Percentiles rank a stretch among this genome's conserved stretches.
These are phyloP conservation scores for Ceratobasidium sp. DNA, from an alignment of 1,284 basidiomycete genomes.

Conservation along the genomic window DNA sequence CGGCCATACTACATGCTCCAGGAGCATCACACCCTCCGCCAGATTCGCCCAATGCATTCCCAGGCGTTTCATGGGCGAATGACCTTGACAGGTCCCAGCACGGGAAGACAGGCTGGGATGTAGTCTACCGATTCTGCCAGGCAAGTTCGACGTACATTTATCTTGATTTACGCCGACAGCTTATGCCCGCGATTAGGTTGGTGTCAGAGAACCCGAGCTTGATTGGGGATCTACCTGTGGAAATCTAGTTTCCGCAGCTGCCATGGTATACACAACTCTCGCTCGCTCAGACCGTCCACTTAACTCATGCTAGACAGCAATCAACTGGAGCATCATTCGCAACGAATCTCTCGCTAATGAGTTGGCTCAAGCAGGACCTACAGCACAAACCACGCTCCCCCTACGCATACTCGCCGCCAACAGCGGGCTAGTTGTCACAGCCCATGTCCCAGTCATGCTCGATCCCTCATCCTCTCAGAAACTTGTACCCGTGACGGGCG, in stretches of 20 bases:
- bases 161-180: neutral
- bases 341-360: slow-evolving; percentile 2
- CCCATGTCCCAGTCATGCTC: slow-evolving; percentile 31
- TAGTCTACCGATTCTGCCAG: slow-evolving; percentile 55
- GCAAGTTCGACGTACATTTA: neutral
- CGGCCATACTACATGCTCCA: slow-evolving; percentile 62
- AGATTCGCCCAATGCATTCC: slow-evolving; percentile 15
- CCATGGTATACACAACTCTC: slow-evolving; percentile 12
- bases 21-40: slow-evolving; percentile 47
- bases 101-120: slow-evolving; percentile 36
- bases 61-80: slow-evolving; percentile 38
- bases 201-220: slow-evolving; percentile 61
- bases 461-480: neutral
- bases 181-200: slow-evolving; percentile 46
- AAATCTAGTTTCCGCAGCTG: slow-evolving; percentile 35
- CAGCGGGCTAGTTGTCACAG: slow-evolving; percentile 36
- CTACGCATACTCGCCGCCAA: slow-evolving; percentile 35
- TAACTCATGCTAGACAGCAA: slow-evolving; percentile 18
- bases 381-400: slow-evolving; percentile 7
- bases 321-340: slow-evolving; percentile 33
- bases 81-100: slow-evolving; percentile 19
- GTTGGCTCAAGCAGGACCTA: neutral
- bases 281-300: neutral
- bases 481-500: slow-evolving; percentile 23
- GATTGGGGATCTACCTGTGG: slow-evolving; percentile 73